Evolutionary conservation across 2,329 filamentous ascomycete species (phyloP).

Genomic region (Calycina herbarum): DNA sequence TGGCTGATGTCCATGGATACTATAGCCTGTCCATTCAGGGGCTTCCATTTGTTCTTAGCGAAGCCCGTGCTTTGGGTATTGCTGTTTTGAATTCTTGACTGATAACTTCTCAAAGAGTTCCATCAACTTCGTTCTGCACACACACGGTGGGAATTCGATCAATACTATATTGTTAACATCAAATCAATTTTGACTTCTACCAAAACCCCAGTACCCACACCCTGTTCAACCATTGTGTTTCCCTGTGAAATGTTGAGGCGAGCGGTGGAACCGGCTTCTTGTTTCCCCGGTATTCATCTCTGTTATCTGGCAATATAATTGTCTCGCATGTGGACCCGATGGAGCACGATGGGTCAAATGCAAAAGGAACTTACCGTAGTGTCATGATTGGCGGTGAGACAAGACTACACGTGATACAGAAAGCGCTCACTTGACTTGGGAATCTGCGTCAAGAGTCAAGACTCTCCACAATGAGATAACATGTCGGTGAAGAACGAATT

Average conservation of each 20-base stretch:
- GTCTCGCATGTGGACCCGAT: background rate
- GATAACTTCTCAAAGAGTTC: background rate
- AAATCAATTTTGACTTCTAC: background rate
- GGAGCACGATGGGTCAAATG: background rate
- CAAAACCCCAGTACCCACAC: background rate
- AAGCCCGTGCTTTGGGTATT: slow-evolving; percentile 2
- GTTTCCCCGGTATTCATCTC: background rate
- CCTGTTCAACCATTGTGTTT: background rate
- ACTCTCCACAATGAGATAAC: slow-evolving; percentile 1
- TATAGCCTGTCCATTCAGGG: background rate
- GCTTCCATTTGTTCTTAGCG: slow-evolving; percentile 6
- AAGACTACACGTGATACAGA: slow-evolving; percentile 18
- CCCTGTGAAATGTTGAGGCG: slow-evolving; percentile 2
- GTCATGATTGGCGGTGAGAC: slow-evolving; percentile 21
- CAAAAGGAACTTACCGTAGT: background rate
- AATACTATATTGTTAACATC: background rate
- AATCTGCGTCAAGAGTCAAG: background rate
- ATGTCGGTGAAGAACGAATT: slow-evolving; percentile 11
- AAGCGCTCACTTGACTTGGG: background rate
- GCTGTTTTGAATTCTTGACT: background rate
- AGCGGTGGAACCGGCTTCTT: slow-evolving; percentile 12
- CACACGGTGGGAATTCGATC: background rate
- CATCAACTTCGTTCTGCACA: background rate
- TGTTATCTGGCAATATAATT: background rate
- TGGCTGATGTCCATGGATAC: background rate